A percentile compares a stretch with the other conserved stretches of the same genome.
These are phyloP conservation scores for Ophidiomyces ophidiicola DNA, from an alignment of 2,329 filamentous ascomycete species.

Conservation along the genomic window DNA sequence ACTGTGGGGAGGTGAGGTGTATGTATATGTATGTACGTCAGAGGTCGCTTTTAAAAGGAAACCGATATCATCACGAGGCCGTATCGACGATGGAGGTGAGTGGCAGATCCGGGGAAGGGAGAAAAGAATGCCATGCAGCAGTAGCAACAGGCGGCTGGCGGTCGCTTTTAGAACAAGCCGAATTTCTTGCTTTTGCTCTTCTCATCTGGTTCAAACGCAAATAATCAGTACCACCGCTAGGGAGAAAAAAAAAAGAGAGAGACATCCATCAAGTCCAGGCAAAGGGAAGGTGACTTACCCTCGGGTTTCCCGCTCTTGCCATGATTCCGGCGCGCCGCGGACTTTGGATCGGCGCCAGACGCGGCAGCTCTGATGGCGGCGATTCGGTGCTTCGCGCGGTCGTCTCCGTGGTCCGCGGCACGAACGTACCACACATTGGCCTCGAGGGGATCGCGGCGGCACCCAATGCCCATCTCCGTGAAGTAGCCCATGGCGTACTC, in stretches of 20 bases:
- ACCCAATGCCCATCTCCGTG: constrained; percentile 96
- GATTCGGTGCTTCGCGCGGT: constrained; percentile 74
- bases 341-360: constrained; percentile 36
- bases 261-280: not conserved
- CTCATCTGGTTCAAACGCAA: constrained; percentile 9
- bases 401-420: constrained; percentile 82
- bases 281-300: not conserved
- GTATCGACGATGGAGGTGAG: too few relatives aligned
- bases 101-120: too few relatives aligned
- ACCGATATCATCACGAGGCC: too few relatives aligned
- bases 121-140: too few relatives aligned
- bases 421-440: constrained; percentile 98
- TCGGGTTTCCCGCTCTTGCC: constrained; percentile 17
- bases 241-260: not conserved
- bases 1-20: too few relatives aligned
- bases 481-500: constrained; percentile 95
- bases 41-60: too few relatives aligned
- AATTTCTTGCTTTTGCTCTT: constrained; percentile 18
- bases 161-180: constrained; percentile 20
- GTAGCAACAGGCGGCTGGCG: too few relatives aligned
- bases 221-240: not conserved
- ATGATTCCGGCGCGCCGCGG: constrained; percentile 12
- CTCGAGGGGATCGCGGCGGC: constrained; percentile 82
- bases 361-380: constrained; percentile 78
- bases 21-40: too few relatives aligned